phyloP scores from a whole-genome alignment of 108 stramenopile species.

The Fistulifera pelliculosa region DNA sequence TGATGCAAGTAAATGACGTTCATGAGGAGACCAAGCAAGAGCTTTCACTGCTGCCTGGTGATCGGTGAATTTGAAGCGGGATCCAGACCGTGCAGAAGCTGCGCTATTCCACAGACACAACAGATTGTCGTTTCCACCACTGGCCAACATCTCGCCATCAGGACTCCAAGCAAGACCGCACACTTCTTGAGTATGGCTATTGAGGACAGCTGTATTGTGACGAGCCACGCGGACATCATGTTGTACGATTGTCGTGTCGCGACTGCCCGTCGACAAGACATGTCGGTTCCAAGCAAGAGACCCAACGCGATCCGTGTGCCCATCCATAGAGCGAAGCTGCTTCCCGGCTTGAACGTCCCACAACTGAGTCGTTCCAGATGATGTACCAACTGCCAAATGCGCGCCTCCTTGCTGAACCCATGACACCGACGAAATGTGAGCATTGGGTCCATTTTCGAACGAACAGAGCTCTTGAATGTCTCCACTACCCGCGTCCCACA shows the following conservation, averaged over 20 bases:
- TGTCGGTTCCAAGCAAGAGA: slow-evolving; percentile 96
- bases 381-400: slow-evolving; percentile 88
- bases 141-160: slow-evolving; percentile 90
- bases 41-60: slow-evolving; percentile 98
- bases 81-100: slow-evolving; percentile 30
- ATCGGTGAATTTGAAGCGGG: slow-evolving; percentile 77
- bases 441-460: slow-evolving; percentile 51
- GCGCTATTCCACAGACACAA: slow-evolving; percentile 95
- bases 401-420: slow-evolving; percentile 88
- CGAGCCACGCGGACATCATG: slow-evolving; percentile 94
- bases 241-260: slow-evolving; percentile 90
- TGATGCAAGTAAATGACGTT: slow-evolving; percentile 90
- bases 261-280: slow-evolving; percentile 81
- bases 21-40: slow-evolving; percentile 97
- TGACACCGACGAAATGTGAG: slow-evolving; percentile 92
- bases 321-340: slow-evolving; percentile 92
- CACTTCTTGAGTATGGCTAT: slow-evolving; percentile 86
- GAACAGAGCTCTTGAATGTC: slow-evolving; percentile 89
- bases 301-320: slow-evolving; percentile 92
- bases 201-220: slow-evolving; percentile 77
- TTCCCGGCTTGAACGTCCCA: slow-evolving; percentile 80
- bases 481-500: slow-evolving; percentile 97
- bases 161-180: slow-evolving; percentile 96
- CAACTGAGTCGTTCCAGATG: slow-evolving; percentile 77
- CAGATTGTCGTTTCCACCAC: slow-evolving; percentile 97